Evolutionary conservation across 192 early-diverging fungal genomes (phyloP).

Genomic region (Cetraspora pellucida): DNA sequence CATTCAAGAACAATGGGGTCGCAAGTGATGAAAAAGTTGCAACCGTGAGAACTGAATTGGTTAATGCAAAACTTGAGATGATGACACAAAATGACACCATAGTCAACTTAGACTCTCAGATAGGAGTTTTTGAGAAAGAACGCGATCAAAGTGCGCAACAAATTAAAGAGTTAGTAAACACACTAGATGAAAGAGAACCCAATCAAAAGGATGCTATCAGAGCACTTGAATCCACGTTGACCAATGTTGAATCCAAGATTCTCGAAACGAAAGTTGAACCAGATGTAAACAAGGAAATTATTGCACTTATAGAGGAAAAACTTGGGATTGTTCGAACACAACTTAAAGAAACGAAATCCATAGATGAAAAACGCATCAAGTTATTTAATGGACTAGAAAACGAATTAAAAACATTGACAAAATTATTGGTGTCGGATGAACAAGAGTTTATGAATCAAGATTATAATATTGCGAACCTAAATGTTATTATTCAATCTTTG

Average conservation of each 20-base stretch:
- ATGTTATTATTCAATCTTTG: neutral
- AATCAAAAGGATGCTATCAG: conserved; percentile 3
- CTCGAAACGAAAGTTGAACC: neutral
- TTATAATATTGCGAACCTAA: neutral
- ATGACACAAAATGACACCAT: conserved; percentile 4
- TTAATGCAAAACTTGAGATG: neutral
- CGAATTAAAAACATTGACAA: neutral
- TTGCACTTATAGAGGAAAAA: neutral
- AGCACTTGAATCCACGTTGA: neutral
- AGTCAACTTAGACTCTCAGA: neutral
- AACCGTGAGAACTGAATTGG: neutral
- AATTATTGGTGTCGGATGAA: neutral
- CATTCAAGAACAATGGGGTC: neutral
- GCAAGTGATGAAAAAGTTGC: neutral
- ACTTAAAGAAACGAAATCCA: neutral
- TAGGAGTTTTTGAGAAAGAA: neutral
- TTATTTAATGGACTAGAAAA: neutral
- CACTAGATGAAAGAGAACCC: neutral
- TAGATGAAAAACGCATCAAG: neutral
- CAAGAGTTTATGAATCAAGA: neutral
- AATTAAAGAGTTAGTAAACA: neutral
- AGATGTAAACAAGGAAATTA: neutral
- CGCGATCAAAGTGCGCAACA: neutral
- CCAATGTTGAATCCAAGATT: neutral
- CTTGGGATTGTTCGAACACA: neutral